A percentile compares a stretch with the other conserved stretches of the same genome.
phyloP scores from a whole-genome alignment of 2,329 filamentous ascomycete species.

The Lecanosticta acicola region DNA sequence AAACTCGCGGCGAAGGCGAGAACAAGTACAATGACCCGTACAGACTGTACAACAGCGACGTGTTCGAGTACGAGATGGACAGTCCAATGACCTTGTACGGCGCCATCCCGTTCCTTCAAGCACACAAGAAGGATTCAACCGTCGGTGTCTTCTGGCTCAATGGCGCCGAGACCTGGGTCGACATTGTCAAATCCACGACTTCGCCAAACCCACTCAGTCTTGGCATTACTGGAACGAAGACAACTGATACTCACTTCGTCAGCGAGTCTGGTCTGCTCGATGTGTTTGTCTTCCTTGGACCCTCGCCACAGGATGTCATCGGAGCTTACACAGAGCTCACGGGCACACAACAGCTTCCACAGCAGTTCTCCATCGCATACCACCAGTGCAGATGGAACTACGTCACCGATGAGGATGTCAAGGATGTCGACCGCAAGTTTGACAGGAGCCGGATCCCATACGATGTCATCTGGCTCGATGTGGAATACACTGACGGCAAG shows the following conservation, averaged over 20 bases:
- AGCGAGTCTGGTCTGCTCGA: conserved; percentile 87
- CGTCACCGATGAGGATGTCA: conserved; percentile 92
- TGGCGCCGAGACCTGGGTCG: conserved; percentile 93
- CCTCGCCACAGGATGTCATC: conserved; percentile 74
- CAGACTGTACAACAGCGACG: conserved; percentile 90
- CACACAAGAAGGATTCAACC: conserved; percentile 85
- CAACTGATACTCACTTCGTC: conserved; percentile 92
- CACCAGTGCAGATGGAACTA: conserved; percentile 99
- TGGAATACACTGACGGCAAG: conserved; percentile 94
- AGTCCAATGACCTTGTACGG: conserved; percentile 98
- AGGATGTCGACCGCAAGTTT: conserved; percentile 92
- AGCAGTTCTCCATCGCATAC: conserved; percentile 87
- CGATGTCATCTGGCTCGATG: conserved; percentile 97
- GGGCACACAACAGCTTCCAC: conserved; percentile 82
- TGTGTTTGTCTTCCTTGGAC: conserved; percentile 89
- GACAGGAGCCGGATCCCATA: conserved; percentile 94
- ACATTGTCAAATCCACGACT: conserved; percentile 76
- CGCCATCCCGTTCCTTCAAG: conserved; percentile 96
- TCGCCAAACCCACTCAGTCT: conserved; percentile 71
- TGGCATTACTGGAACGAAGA: conserved; percentile 61
- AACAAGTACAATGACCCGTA: conserved; percentile 85
- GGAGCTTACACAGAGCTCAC: conserved; percentile 84
- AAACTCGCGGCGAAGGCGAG: conserved; percentile 85
- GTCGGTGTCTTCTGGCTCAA: conserved; percentile 98
- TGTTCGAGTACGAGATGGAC: conserved; percentile 95